Evolutionary conservation across 2,329 filamentous ascomycete genomes (phyloP).

Genomic region (Fusarium begoniae): DNA sequence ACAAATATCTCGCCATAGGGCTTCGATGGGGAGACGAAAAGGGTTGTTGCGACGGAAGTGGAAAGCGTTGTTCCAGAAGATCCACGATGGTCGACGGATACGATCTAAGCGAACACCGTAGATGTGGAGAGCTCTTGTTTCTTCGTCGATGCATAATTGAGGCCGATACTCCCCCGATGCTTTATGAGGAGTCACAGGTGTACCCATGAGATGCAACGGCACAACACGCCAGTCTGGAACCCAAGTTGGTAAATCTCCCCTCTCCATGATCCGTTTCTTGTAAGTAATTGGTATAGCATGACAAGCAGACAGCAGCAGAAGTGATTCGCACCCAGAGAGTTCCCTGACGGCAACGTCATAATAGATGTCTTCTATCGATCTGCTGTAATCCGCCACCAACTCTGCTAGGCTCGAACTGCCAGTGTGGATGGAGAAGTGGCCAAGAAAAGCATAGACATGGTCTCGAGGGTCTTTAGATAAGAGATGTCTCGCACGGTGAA

Average conservation of each 20-base stretch:
- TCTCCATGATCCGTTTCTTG: constrained; percentile 2
- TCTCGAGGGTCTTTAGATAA: constrained; percentile 47
- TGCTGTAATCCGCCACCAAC: constrained; percentile 45
- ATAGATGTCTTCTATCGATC: constrained; percentile 45
- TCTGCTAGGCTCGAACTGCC: constrained; percentile 36
- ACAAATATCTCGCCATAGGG: constrained; percentile 45
- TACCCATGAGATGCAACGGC: constrained; percentile 46
- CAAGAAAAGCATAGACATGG: constrained; percentile 49
- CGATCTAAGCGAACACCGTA: constrained; percentile 44
- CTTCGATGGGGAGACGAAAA: constrained; percentile 40
- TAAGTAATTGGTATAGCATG: constrained; percentile 32
- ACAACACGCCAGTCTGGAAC: constrained; percentile 50
- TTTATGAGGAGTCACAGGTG: constrained; percentile 45
- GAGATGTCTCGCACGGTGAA: constrained; percentile 48
- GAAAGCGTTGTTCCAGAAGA: constrained; percentile 46
- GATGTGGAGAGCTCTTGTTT: constrained; percentile 38
- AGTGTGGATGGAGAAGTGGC: constrained; percentile 46
- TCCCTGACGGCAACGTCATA: constrained; percentile 46
- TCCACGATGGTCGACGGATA: constrained; percentile 38
- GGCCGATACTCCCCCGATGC: constrained; percentile 43
- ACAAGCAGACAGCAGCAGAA: constrained; percentile 45
- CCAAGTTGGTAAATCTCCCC: constrained; percentile 46
- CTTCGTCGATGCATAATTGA: constrained; percentile 41
- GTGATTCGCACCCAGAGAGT: constrained; percentile 41
- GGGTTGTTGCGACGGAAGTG: constrained; percentile 35